Percentiles rank a stretch among this genome's conserved stretches.
These are phyloP conservation scores for Schizopora paradoxa DNA, from an alignment of 1,284 basidiomycete species.

Conservation along the genomic window DNA sequence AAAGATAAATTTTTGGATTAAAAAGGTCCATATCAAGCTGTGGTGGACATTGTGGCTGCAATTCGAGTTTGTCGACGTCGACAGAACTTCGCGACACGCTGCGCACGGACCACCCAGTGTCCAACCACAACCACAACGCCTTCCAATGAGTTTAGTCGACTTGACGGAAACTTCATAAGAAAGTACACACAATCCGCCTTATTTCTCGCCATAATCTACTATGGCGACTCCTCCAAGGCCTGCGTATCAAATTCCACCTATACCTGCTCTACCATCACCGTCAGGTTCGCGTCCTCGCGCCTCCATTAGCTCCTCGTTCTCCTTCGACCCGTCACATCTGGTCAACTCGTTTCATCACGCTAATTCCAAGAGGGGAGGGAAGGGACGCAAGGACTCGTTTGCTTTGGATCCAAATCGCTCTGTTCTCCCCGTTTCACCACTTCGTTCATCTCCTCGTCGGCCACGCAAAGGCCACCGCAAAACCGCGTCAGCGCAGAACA, in stretches of 20 bases:
- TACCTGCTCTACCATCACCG: constrained; percentile 31
- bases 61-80: no score
- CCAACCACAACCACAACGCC: no score
- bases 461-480: constrained; percentile 36
- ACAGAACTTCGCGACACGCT: no score
- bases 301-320: constrained; percentile 77
- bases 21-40: no score
- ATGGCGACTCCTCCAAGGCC: constrained; percentile 18
- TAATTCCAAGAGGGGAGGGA: constrained; percentile 44
- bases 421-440: constrained; percentile 61
- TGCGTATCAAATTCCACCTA: constrained; percentile 33
- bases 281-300: constrained; percentile 49
- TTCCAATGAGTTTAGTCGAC: no score
- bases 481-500: constrained; percentile 47
- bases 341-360: constrained; percentile 61
- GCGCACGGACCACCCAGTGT: no score
- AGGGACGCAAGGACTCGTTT: constrained; percentile 39
- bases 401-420: constrained; percentile 74
- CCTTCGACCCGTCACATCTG: constrained; percentile 70
- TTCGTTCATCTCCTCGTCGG: constrained; percentile 54
- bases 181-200: no score
- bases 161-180: no score
- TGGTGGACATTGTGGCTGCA: no score
- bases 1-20: no score
- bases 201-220: no score